phyloP scores from a whole-genome alignment of 495 filamentous ascomycete species.

The Aspergillus ostianus region DNA sequence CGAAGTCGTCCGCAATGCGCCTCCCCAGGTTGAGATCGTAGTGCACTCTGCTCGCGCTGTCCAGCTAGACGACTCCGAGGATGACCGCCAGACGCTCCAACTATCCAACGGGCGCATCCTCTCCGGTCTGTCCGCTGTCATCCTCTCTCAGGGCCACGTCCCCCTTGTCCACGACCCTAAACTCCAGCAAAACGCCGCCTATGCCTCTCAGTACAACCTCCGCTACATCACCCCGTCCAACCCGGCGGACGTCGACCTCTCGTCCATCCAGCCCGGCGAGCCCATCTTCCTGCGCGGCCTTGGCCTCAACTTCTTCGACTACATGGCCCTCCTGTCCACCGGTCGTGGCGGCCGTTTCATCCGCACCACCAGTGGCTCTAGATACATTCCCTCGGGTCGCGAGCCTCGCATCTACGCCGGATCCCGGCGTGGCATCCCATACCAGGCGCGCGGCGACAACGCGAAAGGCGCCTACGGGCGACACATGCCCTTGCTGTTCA shows the following conservation, averaged over 20 bases:
- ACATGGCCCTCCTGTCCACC: conserved; percentile 7
- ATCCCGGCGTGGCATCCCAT: conserved; percentile 22
- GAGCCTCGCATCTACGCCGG: conserved; percentile 21
- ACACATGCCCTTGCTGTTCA: conserved; percentile 17
- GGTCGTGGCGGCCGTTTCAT: conserved; percentile 7
- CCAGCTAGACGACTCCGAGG: neutral
- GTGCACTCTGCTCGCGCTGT: conserved; percentile 7
- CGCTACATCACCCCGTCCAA: conserved; percentile 5
- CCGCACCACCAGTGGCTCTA: neutral
- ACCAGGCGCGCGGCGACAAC: conserved; percentile 24
- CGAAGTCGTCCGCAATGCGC: conserved; percentile 2
- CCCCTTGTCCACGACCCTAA: conserved; percentile 5
- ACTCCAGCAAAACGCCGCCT: neutral
- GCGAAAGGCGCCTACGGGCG: conserved; percentile 17
- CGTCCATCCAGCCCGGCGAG: conserved; percentile 3
- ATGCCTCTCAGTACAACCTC: conserved; percentile 1
- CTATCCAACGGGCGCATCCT: conserved; percentile 17
- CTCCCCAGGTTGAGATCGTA: neutral
- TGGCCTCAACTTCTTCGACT: conserved; percentile 11
- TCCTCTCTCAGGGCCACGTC: conserved; percentile 25
- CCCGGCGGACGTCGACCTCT: conserved; percentile 9
- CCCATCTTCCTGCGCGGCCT: conserved; percentile 9
- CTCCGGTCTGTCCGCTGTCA: conserved; percentile 16
- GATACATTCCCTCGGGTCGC: conserved; percentile 17
- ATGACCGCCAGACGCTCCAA: conserved; percentile 15